Base-by-base conservation (phyloP, 2,329 filamentous ascomycete genomes). In the Fusarium verrucosum region DNA sequence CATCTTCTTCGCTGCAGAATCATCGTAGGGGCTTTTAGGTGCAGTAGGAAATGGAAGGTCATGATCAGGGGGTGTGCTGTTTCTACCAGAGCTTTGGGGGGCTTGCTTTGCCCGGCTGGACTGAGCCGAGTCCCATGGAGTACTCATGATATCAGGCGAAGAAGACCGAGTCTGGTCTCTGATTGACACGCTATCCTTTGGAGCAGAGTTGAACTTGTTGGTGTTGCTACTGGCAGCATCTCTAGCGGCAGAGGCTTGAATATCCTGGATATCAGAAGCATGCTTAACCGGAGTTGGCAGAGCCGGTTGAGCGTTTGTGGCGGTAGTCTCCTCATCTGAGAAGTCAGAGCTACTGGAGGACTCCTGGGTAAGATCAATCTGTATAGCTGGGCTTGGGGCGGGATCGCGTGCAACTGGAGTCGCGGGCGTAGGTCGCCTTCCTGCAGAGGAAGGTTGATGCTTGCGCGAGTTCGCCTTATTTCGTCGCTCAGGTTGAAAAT, bases 351-450 rank as follows among this genome's bases (percentile, higher is more conserved):
- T 59, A 36, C 53, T 49, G 3, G 61, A 58, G 5, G 52, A 26
- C 13, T 49, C 37, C n/a, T 58, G 57, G 10, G 62, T 52, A 20
- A 65, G 45, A 22, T 65, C 61, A 28, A 65, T 58, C 10, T 55
- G 33, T 16, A 14, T 28, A 10, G 17, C 36, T 10, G 10, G 37
- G 20, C 17, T 30, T 23, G 32, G 32, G 28, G n/a, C 20, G 10
- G 16, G 26, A n/a, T 44, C 10, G 23, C 28, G 35, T 4, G 38
- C n/a, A 33, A 13, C 17, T 28, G 46, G 9, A 17, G 17, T n/a
- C 5, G 26, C 14, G 13, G 11, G n/a, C 4, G n/a, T 26, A 30
- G 28, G 11, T 17, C 10, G 35, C 17, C 54, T 53, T 14, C 16
- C 9, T 3, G 26, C 19, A 28, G 23, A 30, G 32, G 16, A 10